Percentiles rank a stretch among this genome's conserved stretches.
phyloP scores from a whole-genome alignment of 2,329 filamentous ascomycete species.

The Penicillium sp. region DNA sequence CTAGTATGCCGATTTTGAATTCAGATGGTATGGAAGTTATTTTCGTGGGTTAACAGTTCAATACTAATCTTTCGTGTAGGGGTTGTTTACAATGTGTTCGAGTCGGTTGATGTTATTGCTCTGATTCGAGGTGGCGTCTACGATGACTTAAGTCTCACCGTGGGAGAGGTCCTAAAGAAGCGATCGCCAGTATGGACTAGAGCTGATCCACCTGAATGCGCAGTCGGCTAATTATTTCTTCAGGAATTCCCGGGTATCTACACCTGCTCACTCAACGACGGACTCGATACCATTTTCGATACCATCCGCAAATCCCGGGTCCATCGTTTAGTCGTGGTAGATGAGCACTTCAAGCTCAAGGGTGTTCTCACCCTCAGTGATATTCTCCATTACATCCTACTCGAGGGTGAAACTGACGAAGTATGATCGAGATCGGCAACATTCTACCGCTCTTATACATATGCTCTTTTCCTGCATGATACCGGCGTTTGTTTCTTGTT shows the following conservation, averaged over 20 bases:
- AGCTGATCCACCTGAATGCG: neutral
- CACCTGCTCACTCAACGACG: conserved; percentile 87
- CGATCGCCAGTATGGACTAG: conserved; percentile 64
- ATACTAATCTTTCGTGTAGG: conserved; percentile 40
- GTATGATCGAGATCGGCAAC: conserved; percentile 24
- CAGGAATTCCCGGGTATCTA: conserved; percentile 94
- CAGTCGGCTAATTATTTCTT: conserved; percentile 3
- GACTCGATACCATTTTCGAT: conserved; percentile 93
- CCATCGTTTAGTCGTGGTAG: conserved; percentile 87
- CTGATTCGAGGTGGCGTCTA: conserved; percentile 92
- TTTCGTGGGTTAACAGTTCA: neutral
- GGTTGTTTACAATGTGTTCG: conserved; percentile 88
- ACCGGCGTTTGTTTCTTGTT: conserved; percentile 31
- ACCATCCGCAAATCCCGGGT: conserved; percentile 94
- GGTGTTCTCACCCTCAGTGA: conserved; percentile 93
- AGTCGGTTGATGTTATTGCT: conserved; percentile 94
- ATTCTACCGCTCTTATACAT: conserved; percentile 20
- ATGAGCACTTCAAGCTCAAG: conserved; percentile 80
- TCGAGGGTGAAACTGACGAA: conserved; percentile 70
- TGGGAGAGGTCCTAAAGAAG: conserved; percentile 86
- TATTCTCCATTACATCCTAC: conserved; percentile 90
- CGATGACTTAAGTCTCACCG: conserved; percentile 80
- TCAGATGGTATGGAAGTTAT: conserved; percentile 54
- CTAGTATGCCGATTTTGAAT: conserved; percentile 90
- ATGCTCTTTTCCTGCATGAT: conserved; percentile 30